Evolutionary conservation across 345 rosid genomes (phyloP).

Genomic region (Brassica incana): DNA sequence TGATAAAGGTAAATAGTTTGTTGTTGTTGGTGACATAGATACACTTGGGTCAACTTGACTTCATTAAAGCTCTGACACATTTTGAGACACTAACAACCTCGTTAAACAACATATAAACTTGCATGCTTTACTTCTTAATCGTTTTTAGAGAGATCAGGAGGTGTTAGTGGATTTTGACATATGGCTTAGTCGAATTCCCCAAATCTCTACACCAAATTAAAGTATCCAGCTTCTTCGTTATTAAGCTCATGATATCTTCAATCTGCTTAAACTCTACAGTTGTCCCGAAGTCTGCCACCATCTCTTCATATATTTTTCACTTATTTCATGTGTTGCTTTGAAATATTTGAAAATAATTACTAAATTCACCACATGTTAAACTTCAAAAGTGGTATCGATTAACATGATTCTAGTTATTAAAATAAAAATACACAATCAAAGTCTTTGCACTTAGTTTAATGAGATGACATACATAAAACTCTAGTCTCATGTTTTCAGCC

Average conservation of each 20-base stretch:
- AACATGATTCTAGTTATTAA: no score
- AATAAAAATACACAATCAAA: no score
- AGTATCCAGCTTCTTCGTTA: constrained; percentile 49
- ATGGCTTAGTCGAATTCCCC: constrained; percentile 67
- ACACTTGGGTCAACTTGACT: constrained; percentile 4
- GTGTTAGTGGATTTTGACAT: constrained; percentile 64
- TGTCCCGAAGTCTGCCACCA: constrained; percentile 82
- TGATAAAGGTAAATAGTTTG: no score
- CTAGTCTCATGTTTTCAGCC: no score
- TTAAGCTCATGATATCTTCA: constrained; percentile 60
- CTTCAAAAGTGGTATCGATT: constrained; percentile 1
- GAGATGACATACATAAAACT: no score
- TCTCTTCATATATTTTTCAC: no score
- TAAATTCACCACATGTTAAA: no score
- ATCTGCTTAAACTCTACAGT: constrained; percentile 72
- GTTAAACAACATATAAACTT: constrained; percentile 50
- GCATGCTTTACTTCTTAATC: constrained; percentile 25
- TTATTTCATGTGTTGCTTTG: no score
- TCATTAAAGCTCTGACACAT: constrained; percentile 54
- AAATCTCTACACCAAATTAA: constrained; percentile 44
- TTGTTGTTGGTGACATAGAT: background rate
- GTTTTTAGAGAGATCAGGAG: constrained; percentile 25
- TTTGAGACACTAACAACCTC: constrained; percentile 71
- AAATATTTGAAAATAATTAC: no score
- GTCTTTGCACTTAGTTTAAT: no score